These are phyloP conservation scores for Pseudohyphozyma bogoriensis DNA, from an alignment of 768 basidiomycete genomes.

Conservation along the genomic window DNA sequence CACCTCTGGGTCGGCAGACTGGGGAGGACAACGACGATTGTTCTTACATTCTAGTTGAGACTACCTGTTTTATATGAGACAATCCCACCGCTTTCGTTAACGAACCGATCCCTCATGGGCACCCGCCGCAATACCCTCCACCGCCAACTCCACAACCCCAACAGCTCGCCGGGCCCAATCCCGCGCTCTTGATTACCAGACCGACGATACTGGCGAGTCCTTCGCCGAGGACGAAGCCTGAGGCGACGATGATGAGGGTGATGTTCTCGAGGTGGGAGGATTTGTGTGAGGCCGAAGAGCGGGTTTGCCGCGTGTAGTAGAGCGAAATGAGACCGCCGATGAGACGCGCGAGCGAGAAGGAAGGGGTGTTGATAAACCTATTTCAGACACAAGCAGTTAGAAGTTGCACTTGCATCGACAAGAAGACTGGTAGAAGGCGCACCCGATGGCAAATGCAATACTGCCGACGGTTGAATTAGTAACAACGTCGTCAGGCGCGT, in stretches of 20 bases:
- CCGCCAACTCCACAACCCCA: constrained; percentile 55
- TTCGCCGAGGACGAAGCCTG: constrained; percentile 92
- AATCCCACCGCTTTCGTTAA: too few species aligned
- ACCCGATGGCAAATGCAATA: constrained; percentile 39
- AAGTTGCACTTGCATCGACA: too few species aligned
- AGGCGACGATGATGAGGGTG: constrained; percentile 72
- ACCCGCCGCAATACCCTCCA: constrained; percentile 24
- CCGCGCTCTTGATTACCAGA: constrained; percentile 60
- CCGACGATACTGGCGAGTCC: constrained; percentile 78
- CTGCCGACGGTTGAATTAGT: not conserved
- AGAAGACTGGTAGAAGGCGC: too few species aligned
- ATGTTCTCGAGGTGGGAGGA: constrained; percentile 40
- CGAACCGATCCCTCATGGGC: too few species aligned
- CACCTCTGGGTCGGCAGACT: too few species aligned
- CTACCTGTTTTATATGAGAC: too few species aligned
- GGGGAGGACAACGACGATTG: too few species aligned
- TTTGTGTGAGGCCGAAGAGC: constrained; percentile 38
- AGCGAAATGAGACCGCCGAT: constrained; percentile 77
- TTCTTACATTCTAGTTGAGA: too few species aligned
- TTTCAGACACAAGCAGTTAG: too few species aligned
- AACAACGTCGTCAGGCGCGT: constrained; percentile 46
- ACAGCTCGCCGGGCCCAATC: constrained; percentile 62
- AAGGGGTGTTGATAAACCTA: constrained; percentile 89
- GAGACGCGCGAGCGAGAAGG: constrained; percentile 82
- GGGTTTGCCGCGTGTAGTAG: constrained; percentile 46